Evolutionary conservation across 495 filamentous ascomycete species (phyloP), one percentile per base, ranked within the genome.

Genomic region (Penicillium salamii): DNA sequence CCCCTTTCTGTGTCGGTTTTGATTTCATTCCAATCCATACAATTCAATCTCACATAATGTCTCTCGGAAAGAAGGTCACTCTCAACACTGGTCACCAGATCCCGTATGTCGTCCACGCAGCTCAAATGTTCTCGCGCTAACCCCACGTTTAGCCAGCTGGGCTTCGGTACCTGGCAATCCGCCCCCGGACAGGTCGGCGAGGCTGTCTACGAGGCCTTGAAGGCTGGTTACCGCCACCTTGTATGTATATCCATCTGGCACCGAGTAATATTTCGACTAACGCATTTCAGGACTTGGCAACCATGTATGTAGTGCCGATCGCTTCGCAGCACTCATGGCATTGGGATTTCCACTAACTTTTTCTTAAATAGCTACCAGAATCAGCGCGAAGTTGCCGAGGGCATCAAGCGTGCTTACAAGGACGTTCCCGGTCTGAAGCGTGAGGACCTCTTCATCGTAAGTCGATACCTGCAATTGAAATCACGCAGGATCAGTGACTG

Each of bases 161-260:
- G 78, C 48, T 72, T 80, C 42, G 78, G 78, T 46, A 82, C 78
- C 52, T 82, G 78, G 78, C 76, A 78, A 50, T 73, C 76, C 23
- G 70, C 68, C 46, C 77, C 70, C 38, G 75, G 75, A 40, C 67
- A 80, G 62, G 78, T 82, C 46, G 74, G 73, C 29, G 63, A 75
- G 51, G 75, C 76, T 36, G 78, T 82, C 49, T 75, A 78, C 45
- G 56, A 70, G 52, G 78, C 78, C 38, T 55, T 82, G 54, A 78
- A 74, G 63, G 66, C 67, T 15, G 78, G 78, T 50, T 82, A 81
- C 63, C 75, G 77, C 55, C 77, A 80, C 53, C 59, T 81, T 67
- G 70, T 73, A 59, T 35, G 69, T 63, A n/a, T n/a, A n/a, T n/a
- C n/a, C n/a, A n/a, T n/a, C n/a, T n/a, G n/a, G n/a, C n/a, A 29